Evolutionary conservation across 108 stramenopile species (phyloP).

Genomic region (Cyclostephanos invisitatus): DNA sequence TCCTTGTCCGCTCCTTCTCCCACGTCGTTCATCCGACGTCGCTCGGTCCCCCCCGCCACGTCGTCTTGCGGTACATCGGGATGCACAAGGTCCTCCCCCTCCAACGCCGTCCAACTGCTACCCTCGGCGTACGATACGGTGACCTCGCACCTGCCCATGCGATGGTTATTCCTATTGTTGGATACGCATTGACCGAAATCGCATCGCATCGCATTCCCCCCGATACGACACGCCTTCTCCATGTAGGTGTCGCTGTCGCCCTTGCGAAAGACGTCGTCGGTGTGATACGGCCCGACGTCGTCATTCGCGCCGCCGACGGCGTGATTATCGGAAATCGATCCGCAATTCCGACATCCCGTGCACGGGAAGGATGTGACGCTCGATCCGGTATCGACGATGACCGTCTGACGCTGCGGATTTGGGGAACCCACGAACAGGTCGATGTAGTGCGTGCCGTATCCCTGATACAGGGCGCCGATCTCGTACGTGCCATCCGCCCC

Average conservation of each 20-base stretch:
- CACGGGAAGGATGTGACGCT: slow-evolving; percentile 90
- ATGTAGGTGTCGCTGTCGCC: slow-evolving; percentile 43
- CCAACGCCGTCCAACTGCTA: slow-evolving; percentile 61
- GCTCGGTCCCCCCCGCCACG: neutral
- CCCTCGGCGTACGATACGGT: slow-evolving; percentile 61
- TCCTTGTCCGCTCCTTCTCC: neutral
- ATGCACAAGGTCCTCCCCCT: slow-evolving; percentile 55
- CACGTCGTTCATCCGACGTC: neutral
- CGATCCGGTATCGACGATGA: slow-evolving; percentile 92
- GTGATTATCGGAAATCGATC: slow-evolving; percentile 23
- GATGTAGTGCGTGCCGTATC: slow-evolving; percentile 90
- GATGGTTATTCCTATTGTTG: no score
- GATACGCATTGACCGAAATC: slow-evolving; percentile 32
- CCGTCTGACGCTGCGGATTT: slow-evolving; percentile 80
- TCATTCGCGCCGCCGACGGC: neutral
- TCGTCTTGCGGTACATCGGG: slow-evolving; percentile 53
- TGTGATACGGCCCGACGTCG: slow-evolving; percentile 53
- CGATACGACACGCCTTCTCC: neutral
- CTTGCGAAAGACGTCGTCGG: slow-evolving; percentile 64
- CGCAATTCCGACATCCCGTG: slow-evolving; percentile 69
- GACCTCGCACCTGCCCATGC: neutral
- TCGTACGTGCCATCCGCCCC: slow-evolving; percentile 1
- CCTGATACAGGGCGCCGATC: slow-evolving; percentile 54
- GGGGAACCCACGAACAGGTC: slow-evolving; percentile 89
- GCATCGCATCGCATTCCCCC: slow-evolving; percentile 5